These are phyloP conservation scores for Phyllosticta ampelicida DNA, from an alignment of 2,329 filamentous ascomycete species.

Conservation along the genomic window DNA sequence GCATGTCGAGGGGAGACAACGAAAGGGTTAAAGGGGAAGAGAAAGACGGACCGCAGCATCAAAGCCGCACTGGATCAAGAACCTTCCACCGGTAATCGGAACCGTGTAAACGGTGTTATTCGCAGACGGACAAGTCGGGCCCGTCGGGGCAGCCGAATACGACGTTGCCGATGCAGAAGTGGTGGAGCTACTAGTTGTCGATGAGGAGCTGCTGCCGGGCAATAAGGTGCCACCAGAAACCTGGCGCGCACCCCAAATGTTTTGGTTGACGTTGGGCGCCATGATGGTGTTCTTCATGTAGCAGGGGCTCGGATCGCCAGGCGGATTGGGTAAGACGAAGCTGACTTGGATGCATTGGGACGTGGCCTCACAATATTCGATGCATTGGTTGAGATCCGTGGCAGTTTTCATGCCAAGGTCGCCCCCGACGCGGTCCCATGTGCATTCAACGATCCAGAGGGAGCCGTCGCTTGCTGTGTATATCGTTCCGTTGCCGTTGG, in stretches of 20 bases:
- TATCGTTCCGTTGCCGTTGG: conserved; percentile 12
- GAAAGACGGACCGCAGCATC: not conserved
- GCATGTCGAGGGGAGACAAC: not conserved
- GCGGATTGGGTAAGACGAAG: conserved; percentile 6
- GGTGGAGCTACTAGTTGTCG: not conserved
- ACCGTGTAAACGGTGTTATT: conserved; percentile 3
- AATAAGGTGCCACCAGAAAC: not conserved
- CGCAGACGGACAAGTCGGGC: not conserved
- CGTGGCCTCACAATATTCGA: conserved; percentile 16
- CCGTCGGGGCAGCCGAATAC: not conserved
- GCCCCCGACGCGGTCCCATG: conserved; percentile 16
- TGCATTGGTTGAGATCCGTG: conserved; percentile 13
- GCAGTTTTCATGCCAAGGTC: conserved; percentile 13
- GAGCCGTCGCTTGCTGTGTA: conserved; percentile 15
- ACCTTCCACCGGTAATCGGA: not conserved
- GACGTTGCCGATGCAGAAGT: not conserved
- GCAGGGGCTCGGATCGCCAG: conserved; percentile 1
- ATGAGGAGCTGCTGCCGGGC: not conserved
- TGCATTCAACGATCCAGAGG: conserved; percentile 17
- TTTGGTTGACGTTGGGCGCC: not conserved
- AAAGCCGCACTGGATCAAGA: not conserved
- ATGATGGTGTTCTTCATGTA: conserved; percentile 3
- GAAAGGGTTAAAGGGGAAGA: not conserved
- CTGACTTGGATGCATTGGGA: conserved; percentile 17
- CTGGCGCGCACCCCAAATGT: conserved; percentile 6